Evolutionary conservation across 2,329 filamentous ascomycete genomes (phyloP).

Genomic region (Zymoseptoria crescenta): DNA sequence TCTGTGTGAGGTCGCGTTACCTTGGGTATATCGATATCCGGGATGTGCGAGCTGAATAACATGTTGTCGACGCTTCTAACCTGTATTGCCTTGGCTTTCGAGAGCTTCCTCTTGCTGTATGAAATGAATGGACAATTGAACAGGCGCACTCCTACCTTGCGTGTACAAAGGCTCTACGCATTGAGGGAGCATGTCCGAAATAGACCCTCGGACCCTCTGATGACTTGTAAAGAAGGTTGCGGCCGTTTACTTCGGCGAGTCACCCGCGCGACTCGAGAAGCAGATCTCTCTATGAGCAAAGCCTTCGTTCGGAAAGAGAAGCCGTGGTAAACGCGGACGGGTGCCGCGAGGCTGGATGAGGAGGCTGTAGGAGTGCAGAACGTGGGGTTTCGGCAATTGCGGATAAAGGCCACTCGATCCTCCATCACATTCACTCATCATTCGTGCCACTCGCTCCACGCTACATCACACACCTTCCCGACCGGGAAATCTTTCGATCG

Average conservation of each 20-base stretch:
- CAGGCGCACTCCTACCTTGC: not conserved
- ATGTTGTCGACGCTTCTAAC: slow-evolving; percentile 8
- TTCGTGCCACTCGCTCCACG: no score
- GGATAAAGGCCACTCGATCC: no score
- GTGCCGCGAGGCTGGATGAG: not conserved
- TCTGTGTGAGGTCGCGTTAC: slow-evolving; percentile 1
- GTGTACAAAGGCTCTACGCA: not conserved
- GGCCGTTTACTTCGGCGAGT: not conserved
- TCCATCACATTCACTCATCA: no score
- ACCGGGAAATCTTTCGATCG: no score
- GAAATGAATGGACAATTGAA: not conserved
- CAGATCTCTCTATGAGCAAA: not conserved
- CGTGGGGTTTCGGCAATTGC: not conserved
- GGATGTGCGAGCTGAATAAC: slow-evolving; percentile 18
- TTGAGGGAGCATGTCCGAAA: not conserved
- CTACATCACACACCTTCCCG: no score
- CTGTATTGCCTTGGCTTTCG: not conserved
- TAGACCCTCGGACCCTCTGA: not conserved
- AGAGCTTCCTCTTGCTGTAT: not conserved
- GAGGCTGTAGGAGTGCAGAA: not conserved
- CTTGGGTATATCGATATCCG: slow-evolving; percentile 25
- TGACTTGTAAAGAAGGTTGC: not conserved
- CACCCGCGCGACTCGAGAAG: not conserved
- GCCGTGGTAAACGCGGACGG: not conserved
- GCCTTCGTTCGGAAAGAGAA: not conserved